phyloP scores from a whole-genome alignment of 139 green algal genomes.

The Chlorella sorokiniana region DNA sequence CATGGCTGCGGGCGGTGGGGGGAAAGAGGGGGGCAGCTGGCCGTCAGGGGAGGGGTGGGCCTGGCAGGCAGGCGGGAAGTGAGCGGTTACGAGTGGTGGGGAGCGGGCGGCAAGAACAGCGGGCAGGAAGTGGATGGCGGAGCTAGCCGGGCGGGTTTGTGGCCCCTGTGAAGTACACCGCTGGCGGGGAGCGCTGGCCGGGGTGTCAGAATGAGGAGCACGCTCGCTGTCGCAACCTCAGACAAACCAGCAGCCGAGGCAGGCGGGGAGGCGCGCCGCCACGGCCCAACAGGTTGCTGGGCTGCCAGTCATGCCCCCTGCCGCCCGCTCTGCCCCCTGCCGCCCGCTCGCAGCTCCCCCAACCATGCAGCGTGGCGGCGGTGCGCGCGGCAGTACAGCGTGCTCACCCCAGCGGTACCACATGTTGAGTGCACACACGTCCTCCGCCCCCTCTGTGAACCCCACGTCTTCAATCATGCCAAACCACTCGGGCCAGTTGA shows the following conservation, averaged over 20 bases:
- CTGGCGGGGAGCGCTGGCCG: neutral
- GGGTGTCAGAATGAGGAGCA: slow-evolving; percentile 25
- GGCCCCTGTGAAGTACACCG: slow-evolving; percentile 2
- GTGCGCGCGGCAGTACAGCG: neutral
- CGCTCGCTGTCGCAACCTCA: slow-evolving; percentile 3
- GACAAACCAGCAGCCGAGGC: neutral
- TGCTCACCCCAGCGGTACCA: slow-evolving; percentile 52
- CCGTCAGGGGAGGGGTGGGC: neutral
- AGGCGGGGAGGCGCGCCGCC: neutral
- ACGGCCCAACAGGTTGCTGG: neutral
- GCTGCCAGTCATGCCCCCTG: too few relatives aligned
- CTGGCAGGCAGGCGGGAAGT: neutral
- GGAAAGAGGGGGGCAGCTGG: neutral
- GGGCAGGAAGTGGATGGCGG: too few relatives aligned
- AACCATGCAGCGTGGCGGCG: neutral
- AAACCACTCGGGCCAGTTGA: slow-evolving; percentile 55
- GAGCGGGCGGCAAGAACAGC: too few relatives aligned
- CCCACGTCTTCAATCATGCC: slow-evolving; percentile 50
- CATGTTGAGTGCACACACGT: slow-evolving; percentile 36
- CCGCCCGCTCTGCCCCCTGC: too few relatives aligned
- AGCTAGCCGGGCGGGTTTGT: too few relatives aligned
- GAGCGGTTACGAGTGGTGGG: too few relatives aligned
- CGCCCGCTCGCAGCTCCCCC: too few relatives aligned
- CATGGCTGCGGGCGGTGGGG: slow-evolving; percentile 19
- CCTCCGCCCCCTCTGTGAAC: slow-evolving; percentile 38